phyloP scores from a whole-genome alignment of 2,329 filamentous ascomycete genomes.

The Botryotinia narcissicola region DNA sequence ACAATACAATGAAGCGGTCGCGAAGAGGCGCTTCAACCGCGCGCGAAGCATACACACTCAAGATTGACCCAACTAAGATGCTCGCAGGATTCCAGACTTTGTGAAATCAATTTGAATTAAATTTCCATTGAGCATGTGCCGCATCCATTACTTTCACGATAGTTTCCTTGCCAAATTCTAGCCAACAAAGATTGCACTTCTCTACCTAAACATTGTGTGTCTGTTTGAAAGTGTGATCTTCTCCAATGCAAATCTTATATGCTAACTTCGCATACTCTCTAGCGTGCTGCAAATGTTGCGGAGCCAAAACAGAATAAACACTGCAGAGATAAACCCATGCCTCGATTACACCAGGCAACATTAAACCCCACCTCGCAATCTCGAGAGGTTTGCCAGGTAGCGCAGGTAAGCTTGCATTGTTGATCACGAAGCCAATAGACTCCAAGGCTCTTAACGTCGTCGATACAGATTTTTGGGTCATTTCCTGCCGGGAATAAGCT shows the following conservation, averaged over 20 bases:
- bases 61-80: neutral
- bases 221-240: conserved; percentile 25
- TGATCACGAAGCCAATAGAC: conserved; percentile 23
- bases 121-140: too few relatives aligned
- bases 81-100: too few relatives aligned
- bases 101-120: neutral
- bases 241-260: conserved; percentile 24
- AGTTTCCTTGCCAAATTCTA: neutral
- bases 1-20: neutral
- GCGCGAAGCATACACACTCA: neutral
- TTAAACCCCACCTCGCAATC: conserved; percentile 24
- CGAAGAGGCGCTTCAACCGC: neutral
- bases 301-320: conserved; percentile 19
- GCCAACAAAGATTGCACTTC: neutral
- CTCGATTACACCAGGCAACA: conserved; percentile 18
- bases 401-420: conserved; percentile 16
- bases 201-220: conserved; percentile 5
- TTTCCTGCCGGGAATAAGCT: conserved; percentile 14
- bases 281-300: conserved; percentile 5
- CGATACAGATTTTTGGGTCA: neutral
- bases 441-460: conserved; percentile 18
- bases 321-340: conserved; percentile 21
- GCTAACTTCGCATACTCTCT: conserved; percentile 13
- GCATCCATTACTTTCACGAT: too few relatives aligned
- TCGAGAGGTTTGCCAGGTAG: neutral